phyloP scores from a whole-genome alignment of 164 flowering plant genomes.

The Echeveria elegans region DNA sequence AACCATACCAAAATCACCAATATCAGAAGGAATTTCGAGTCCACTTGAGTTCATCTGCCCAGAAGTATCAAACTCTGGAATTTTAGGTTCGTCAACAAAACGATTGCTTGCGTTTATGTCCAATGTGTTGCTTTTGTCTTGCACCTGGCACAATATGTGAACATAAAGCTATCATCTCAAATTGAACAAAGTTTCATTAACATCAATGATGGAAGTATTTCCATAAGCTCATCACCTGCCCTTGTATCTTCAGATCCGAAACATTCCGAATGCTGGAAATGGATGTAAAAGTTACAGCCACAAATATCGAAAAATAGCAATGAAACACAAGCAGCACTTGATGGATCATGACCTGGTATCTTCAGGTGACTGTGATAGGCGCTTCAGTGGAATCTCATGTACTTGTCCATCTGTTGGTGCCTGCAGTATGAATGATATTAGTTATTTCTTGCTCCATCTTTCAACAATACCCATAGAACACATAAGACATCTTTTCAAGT shows the following conservation, averaged over 20 bases:
- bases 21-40: conserved; percentile 18
- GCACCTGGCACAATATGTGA: conserved; percentile 19
- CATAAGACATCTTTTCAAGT: background rate
- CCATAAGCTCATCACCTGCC: conserved; percentile 24
- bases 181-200: background rate
- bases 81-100: conserved; percentile 11
- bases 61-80: conserved; percentile 18
- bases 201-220: background rate
- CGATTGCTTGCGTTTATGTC: conserved; percentile 14
- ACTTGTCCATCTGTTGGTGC: conserved; percentile 21
- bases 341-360: conserved; percentile 47
- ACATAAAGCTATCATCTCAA: background rate
- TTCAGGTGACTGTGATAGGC: conserved; percentile 29
- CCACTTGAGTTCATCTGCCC: conserved; percentile 20
- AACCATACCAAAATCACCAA: conserved; percentile 49
- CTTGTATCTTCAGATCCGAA: conserved; percentile 19
- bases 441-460: background rate
- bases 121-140: conserved; percentile 17
- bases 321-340: background rate
- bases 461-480: background rate
- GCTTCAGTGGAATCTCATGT: conserved; percentile 37
- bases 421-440: conserved; percentile 24
- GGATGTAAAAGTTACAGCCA: conserved; percentile 4
- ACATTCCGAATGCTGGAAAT: conserved; percentile 31
- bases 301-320: background rate